Evolutionary conservation across 2,329 filamentous ascomycete species (phyloP).

Genomic region (Xylariaceae sp.): DNA sequence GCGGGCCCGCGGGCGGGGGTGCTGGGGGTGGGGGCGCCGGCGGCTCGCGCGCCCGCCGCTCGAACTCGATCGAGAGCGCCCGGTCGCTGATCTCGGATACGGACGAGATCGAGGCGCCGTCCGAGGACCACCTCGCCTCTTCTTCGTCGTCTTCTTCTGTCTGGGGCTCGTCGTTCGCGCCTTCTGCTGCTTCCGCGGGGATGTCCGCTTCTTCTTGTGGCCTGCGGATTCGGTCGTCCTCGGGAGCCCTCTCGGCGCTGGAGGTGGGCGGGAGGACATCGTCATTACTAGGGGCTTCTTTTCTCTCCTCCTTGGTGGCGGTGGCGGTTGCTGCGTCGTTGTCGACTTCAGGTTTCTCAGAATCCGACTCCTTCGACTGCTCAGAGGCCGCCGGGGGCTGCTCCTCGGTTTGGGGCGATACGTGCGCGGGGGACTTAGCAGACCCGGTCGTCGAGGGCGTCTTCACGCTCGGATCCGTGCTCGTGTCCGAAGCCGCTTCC

Average conservation of each 20-base stretch:
- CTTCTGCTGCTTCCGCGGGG: conserved; percentile 24
- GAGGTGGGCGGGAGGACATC: too few relatives aligned
- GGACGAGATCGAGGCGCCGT: conserved; percentile 34
- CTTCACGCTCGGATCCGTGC: conserved; percentile 10
- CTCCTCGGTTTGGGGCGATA: conserved; percentile 6
- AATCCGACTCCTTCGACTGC: conserved; percentile 6
- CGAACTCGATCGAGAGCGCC: conserved; percentile 41
- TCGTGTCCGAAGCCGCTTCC: conserved; percentile 17
- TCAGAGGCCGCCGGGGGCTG: conserved; percentile 32
- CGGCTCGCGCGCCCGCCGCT: conserved; percentile 20
- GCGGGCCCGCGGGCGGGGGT: conserved; percentile 38
- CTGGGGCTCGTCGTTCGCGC: conserved; percentile 14
- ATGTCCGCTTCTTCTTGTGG: too few relatives aligned
- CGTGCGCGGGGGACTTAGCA: conserved; percentile 6
- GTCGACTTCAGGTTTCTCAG: conserved; percentile 22
- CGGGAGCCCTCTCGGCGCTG: conserved; percentile 35
- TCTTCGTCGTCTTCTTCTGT: conserved; percentile 21
- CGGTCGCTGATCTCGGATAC: conserved; percentile 45
- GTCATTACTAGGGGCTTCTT: too few relatives aligned
- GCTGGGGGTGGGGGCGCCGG: conserved; percentile 34
- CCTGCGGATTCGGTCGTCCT: too few relatives aligned
- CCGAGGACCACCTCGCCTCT: conserved; percentile 21
- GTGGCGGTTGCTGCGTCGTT: conserved; percentile 2
- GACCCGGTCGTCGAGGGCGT: conserved; percentile 17
- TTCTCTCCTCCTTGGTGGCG: conserved; percentile 27